These are phyloP conservation scores for Geotrichum reessii DNA, from an alignment of 1,139 yeast genomes.

Conservation along the genomic window DNA sequence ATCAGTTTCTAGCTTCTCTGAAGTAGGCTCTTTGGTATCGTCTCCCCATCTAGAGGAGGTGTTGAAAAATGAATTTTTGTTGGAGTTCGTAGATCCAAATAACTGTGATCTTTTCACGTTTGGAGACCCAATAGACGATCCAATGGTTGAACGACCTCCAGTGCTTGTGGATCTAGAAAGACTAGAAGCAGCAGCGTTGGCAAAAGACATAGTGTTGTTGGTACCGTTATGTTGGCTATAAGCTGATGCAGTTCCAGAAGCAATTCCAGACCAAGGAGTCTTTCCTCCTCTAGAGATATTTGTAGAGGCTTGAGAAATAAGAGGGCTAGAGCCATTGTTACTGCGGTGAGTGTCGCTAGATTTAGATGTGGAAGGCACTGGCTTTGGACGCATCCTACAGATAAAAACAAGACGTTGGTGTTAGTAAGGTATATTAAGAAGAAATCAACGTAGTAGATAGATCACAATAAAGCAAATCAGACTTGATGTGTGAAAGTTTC, in stretches of 20 bases:
- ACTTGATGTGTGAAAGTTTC: not conserved
- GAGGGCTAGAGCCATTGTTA: conserved; percentile 5
- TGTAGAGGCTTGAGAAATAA: conserved; percentile 5
- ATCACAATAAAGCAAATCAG: not conserved
- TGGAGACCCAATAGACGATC: conserved; percentile 7
- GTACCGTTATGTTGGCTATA: not conserved
- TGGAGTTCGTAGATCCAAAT: not conserved
- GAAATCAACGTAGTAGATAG: not conserved
- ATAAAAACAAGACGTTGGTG: not conserved
- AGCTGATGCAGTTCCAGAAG: conserved; percentile 21
- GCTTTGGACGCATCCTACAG: conserved; percentile 21
- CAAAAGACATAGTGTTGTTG: conserved; percentile 17
- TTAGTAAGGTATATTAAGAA: not conserved
- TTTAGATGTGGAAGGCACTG: conserved; percentile 8
- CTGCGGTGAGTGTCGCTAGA: conserved; percentile 11
- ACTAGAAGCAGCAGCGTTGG: conserved; percentile 19
- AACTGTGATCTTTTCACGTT: conserved; percentile 7
- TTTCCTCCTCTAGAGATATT: conserved; percentile 18
- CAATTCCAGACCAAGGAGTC: conserved; percentile 26
- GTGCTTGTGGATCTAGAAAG: conserved; percentile 9
- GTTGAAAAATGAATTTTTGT: not conserved
- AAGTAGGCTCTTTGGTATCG: conserved; percentile 5
- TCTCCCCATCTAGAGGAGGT: conserved; percentile 4
- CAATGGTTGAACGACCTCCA: conserved; percentile 11
- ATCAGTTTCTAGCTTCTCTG: conserved; percentile 1